Evolutionary conservation across 495 filamentous ascomycete genomes (phyloP).

Genomic region (Penicillium macrosclerotiorum): DNA sequence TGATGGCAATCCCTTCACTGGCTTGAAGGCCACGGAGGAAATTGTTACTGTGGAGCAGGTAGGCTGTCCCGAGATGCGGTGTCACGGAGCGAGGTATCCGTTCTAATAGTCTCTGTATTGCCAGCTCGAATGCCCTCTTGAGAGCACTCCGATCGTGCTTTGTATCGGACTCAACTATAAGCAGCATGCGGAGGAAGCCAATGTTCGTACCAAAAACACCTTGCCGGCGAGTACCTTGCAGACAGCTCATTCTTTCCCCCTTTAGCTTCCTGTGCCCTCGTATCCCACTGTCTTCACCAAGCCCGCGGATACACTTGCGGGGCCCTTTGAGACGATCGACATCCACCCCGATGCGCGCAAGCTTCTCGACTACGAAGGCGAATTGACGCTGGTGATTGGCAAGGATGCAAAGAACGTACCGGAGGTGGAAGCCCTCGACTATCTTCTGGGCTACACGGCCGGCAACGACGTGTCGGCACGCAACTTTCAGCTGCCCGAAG

Average conservation of each 20-base stretch:
- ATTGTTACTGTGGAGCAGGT: neutral
- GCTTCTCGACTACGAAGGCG: slow-evolving; percentile 65
- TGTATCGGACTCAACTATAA: slow-evolving; percentile 75
- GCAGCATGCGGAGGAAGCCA: slow-evolving; percentile 66
- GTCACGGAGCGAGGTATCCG: too few relatives aligned
- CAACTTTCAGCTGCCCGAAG: slow-evolving; percentile 68
- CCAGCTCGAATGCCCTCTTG: slow-evolving; percentile 7
- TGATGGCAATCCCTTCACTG: slow-evolving; percentile 11
- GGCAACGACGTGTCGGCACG: slow-evolving; percentile 74
- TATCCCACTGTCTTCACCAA: slow-evolving; percentile 74
- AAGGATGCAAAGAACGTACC: slow-evolving; percentile 58
- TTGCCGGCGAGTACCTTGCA: neutral
- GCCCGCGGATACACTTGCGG: slow-evolving; percentile 60
- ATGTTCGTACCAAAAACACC: slow-evolving; percentile 36
- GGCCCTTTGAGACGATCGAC: slow-evolving; percentile 57
- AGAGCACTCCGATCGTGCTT: slow-evolving; percentile 38
- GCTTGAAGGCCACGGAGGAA: slow-evolving; percentile 5
- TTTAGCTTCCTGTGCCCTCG: slow-evolving; percentile 50
- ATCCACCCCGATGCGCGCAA: slow-evolving; percentile 49
- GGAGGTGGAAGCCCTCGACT: slow-evolving; percentile 58
- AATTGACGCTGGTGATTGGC: slow-evolving; percentile 67
- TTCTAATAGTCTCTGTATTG: too few relatives aligned
- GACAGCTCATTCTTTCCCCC: too few relatives aligned
- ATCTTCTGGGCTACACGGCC: slow-evolving; percentile 69
- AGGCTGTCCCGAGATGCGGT: too few relatives aligned